These are phyloP conservation scores for Myxozyma lipomycoides DNA, from an alignment of 805 yeast species.

Conservation along the genomic window DNA sequence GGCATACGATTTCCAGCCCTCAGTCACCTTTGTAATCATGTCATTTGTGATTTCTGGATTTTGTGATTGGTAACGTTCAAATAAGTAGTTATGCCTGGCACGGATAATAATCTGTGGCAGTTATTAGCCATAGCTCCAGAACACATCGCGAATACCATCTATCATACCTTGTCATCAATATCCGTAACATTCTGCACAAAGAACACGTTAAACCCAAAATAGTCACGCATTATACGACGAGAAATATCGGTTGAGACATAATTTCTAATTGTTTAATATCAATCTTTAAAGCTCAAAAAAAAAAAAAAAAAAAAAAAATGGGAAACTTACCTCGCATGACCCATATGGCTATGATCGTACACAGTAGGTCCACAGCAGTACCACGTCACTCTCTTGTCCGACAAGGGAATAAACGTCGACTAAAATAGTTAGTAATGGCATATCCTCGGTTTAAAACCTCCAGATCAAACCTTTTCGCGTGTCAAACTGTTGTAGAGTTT, in stretches of 20 bases:
- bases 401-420: slow-evolving; percentile 58
- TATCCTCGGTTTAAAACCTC: slow-evolving; percentile 37
- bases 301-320: no score
- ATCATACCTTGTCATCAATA: slow-evolving; percentile 74
- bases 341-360: slow-evolving; percentile 94
- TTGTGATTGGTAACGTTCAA: slow-evolving; percentile 51
- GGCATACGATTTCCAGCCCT: slow-evolving; percentile 50
- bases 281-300: no score
- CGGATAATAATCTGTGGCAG: slow-evolving; percentile 64
- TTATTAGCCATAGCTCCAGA: neutral
- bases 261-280: slow-evolving; percentile 49
- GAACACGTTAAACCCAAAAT: slow-evolving; percentile 81
- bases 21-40: slow-evolving; percentile 41
- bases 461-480: slow-evolving; percentile 53
- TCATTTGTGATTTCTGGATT: slow-evolving; percentile 36
- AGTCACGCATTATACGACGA: slow-evolving; percentile 82
- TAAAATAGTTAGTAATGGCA: slow-evolving; percentile 4
- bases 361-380: slow-evolving; percentile 99
- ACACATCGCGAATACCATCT: neutral
- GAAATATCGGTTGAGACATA: slow-evolving; percentile 92
- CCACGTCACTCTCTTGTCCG: slow-evolving; percentile 70
- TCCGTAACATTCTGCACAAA: slow-evolving; percentile 98
- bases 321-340: slow-evolving; percentile 68
- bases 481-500: slow-evolving; percentile 52
- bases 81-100: slow-evolving; percentile 84